A percentile compares a stretch with the other conserved stretches of the same genome.
These are phyloP conservation scores for Protomyces gravidus DNA, from an alignment of 1,139 yeast genomes.

Conservation along the genomic window DNA sequence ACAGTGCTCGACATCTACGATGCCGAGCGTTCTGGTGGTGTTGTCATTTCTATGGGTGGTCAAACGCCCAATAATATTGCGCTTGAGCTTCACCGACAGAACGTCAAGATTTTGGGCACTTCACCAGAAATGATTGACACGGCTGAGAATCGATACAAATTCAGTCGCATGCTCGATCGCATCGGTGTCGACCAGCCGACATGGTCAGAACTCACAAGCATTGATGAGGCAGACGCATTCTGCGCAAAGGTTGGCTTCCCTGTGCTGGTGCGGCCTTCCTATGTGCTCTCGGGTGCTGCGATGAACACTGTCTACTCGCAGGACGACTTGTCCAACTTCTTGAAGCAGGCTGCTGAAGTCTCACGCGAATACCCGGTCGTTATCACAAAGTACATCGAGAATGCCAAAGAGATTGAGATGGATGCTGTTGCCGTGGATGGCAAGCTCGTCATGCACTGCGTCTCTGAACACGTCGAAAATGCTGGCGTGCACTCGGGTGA, in stretches of 20 bases:
- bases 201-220: slow-evolving; percentile 95
- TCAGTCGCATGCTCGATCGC: slow-evolving; percentile 93
- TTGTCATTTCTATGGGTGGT: slow-evolving; percentile 97
- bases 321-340: slow-evolving; percentile 81
- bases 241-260: slow-evolving; percentile 92
- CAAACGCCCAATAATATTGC: slow-evolving; percentile 98
- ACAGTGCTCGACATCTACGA: slow-evolving; percentile 94
- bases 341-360: slow-evolving; percentile 92
- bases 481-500: slow-evolving; percentile 99
- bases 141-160: slow-evolving; percentile 97
- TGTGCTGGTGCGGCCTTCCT: slow-evolving; percentile 95
- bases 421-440: slow-evolving; percentile 98
- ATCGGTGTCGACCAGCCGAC: slow-evolving; percentile 99
- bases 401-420: slow-evolving; percentile 97
- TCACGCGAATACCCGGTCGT: slow-evolving; percentile 98
- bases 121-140: slow-evolving; percentile 98
- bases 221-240: slow-evolving; percentile 87
- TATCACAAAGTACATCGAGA: slow-evolving; percentile 92
- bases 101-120: slow-evolving; percentile 92
- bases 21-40: slow-evolving; percentile 86
- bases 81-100: slow-evolving; percentile 84
- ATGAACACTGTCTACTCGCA: slow-evolving; percentile 93
- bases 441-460: slow-evolving; percentile 92
- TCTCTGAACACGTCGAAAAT: slow-evolving; percentile 96
- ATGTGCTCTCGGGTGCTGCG: slow-evolving; percentile 97